Conservation (phyloP, 2,329 filamentous ascomycete species). For the Cladorrhinum sp. region DNA sequence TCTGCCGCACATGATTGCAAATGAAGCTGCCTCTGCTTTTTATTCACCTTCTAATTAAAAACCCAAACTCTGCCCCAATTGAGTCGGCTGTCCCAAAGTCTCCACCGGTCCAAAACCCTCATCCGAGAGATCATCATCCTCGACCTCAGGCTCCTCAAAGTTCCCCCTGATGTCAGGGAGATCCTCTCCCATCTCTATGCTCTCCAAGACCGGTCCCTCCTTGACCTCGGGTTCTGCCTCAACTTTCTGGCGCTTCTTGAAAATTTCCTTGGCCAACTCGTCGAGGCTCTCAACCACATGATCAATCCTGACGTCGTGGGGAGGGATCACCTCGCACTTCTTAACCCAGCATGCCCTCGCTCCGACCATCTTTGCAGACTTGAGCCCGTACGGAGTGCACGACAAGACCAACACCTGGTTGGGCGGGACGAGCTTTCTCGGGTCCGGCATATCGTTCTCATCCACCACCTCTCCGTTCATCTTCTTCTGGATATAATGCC, state of each 20-base stretch:
- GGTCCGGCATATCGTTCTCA: not conserved
- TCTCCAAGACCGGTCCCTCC: not conserved
- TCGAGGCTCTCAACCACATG: not conserved
- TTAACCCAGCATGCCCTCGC: slow-evolving; percentile 1
- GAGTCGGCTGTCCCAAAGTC: not conserved
- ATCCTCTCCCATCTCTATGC: not conserved
- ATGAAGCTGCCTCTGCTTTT: no score
- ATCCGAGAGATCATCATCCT: not conserved
- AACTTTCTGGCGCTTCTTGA: not conserved
- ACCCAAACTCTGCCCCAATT: not conserved
- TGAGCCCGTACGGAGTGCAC: slow-evolving; percentile 5
- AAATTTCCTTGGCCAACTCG: not conserved
- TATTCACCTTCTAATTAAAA: no score
- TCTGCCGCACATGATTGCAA: no score
- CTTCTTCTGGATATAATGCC: not conserved
- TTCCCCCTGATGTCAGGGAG: not conserved
- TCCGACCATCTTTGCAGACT: not conserved
- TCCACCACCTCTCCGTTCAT: not conserved
- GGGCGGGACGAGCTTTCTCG: not conserved
- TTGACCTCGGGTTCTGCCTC: not conserved
- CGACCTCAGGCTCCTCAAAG: not conserved
- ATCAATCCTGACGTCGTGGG: not conserved
- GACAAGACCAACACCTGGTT: slow-evolving; percentile 1
- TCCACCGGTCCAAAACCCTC: not conserved
- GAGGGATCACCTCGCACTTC: not conserved